phyloP scores from a whole-genome alignment of 1,284 basidiomycete genomes.

The Cryptococcus deneoformans region DNA sequence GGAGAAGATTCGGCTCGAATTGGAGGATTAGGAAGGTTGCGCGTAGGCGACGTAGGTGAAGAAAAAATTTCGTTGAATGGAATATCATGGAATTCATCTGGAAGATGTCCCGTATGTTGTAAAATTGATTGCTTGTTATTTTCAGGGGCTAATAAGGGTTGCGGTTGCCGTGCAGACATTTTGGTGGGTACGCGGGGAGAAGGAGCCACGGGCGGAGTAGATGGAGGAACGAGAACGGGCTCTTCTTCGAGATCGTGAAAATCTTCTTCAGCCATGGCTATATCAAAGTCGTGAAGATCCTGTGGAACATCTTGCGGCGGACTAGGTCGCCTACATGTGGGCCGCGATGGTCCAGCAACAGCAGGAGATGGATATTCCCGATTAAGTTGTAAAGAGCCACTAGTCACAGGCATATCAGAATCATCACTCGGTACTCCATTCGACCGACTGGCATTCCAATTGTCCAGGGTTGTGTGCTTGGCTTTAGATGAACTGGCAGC shows the following conservation, averaged over 20 bases:
- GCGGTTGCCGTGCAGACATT: no score
- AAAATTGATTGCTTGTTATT: neutral
- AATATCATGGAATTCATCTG: slow-evolving; percentile 17
- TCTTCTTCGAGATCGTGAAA: slow-evolving; percentile 9
- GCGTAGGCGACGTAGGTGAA: slow-evolving; percentile 17
- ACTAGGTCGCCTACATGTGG: no score
- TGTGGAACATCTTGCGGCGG: slow-evolving; percentile 1
- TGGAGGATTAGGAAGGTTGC: neutral
- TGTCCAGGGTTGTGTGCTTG: neutral
- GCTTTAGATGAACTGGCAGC: neutral
- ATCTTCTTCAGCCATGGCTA: slow-evolving; percentile 26
- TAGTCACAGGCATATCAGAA: neutral
- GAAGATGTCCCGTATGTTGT: neutral
- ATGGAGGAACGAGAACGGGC: slow-evolving; percentile 7
- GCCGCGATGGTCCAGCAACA: no score
- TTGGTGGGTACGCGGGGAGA: slow-evolving; percentile 5
- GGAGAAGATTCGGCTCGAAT: slow-evolving; percentile 15
- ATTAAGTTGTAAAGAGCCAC: neutral
- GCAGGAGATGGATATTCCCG: no score
- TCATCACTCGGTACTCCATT: slow-evolving; percentile 20
- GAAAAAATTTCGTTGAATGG: slow-evolving; percentile 27
- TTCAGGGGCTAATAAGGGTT: neutral
- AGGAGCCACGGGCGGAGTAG: slow-evolving; percentile 21
- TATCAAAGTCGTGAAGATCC: slow-evolving; percentile 23
- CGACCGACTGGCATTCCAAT: slow-evolving; percentile 9